Conservation (phyloP, 2,329 filamentous ascomycete species). For the Ophiostoma populinum region DNA sequence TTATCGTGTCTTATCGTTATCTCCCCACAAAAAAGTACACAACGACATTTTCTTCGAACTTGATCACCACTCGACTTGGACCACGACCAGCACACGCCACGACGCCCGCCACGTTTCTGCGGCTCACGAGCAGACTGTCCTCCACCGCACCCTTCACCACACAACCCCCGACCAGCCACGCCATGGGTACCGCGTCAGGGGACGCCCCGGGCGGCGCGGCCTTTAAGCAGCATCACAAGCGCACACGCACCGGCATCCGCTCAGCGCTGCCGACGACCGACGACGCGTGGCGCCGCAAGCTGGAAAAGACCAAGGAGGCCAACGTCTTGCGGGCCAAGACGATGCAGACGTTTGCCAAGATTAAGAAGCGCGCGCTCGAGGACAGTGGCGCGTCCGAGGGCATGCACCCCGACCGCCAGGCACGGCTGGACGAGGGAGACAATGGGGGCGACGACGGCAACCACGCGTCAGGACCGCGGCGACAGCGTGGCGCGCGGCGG, state of each 20-base stretch:
- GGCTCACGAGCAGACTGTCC: no score
- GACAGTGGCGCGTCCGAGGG: constrained; percentile 8
- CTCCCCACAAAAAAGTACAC: no score
- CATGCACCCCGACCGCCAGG: constrained; percentile 25
- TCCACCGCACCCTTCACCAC: no score
- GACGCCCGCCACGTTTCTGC: no score
- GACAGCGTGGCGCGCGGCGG: constrained; percentile 14
- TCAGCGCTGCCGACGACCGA: constrained; percentile 10
- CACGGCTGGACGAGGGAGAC: constrained; percentile 19
- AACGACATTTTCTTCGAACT: no score
- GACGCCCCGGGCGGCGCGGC: not conserved
- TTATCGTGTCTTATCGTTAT: no score
- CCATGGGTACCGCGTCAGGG: constrained; percentile 3
- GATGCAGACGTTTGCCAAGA: constrained; percentile 80
- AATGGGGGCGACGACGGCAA: constrained; percentile 1
- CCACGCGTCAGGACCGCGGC: not conserved
- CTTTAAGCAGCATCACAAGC: constrained; percentile 6
- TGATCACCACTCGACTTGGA: no score
- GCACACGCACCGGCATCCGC: constrained; percentile 6
- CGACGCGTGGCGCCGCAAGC: constrained; percentile 11
- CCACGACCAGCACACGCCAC: no score
- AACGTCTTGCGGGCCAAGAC: constrained; percentile 86
- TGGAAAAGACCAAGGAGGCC: constrained; percentile 57
- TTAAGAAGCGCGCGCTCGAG: constrained; percentile 41
- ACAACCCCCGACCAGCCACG: no score